A percentile compares a stretch with the other conserved stretches of the same genome.
Evolutionary conservation across 108 stramenopile species (phyloP).

Genomic region (Nitzschia inconspicua): DNA sequence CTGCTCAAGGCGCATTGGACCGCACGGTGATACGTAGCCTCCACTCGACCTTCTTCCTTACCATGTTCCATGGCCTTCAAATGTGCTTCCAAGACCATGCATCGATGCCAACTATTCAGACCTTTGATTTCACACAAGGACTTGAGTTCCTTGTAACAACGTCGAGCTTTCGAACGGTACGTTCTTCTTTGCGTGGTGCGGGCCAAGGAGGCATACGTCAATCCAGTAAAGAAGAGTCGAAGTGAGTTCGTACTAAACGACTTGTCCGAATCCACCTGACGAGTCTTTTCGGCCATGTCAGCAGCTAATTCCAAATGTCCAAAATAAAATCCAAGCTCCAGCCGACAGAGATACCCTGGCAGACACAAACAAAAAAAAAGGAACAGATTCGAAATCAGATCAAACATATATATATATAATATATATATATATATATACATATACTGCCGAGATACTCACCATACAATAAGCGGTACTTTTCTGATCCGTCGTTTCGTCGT

Average conservation of each 20-base stretch:
- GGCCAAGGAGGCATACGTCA: slow-evolving; percentile 1
- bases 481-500: background rate
- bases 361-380: too few species aligned
- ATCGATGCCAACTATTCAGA: slow-evolving; percentile 11
- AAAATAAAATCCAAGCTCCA: slow-evolving; percentile 4
- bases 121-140: slow-evolving; percentile 1
- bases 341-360: background rate
- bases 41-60: background rate
- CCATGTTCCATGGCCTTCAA: background rate
- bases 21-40: background rate
- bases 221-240: background rate
- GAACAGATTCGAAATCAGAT: too few species aligned
- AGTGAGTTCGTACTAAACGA: background rate
- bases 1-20: background rate
- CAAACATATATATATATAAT: too few species aligned
- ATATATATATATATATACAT: too few species aligned
- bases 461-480: slow-evolving; percentile 2
- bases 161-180: background rate
- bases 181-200: background rate
- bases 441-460: too few species aligned
- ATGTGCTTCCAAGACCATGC: slow-evolving; percentile 3
- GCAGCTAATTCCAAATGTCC: slow-evolving; percentile 2
- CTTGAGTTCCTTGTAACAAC: background rate
- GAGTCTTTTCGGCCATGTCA: background rate
- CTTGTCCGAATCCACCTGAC: background rate